phyloP scores from a whole-genome alignment of 106 monocot genomes.

The Acorus gramineus region DNA sequence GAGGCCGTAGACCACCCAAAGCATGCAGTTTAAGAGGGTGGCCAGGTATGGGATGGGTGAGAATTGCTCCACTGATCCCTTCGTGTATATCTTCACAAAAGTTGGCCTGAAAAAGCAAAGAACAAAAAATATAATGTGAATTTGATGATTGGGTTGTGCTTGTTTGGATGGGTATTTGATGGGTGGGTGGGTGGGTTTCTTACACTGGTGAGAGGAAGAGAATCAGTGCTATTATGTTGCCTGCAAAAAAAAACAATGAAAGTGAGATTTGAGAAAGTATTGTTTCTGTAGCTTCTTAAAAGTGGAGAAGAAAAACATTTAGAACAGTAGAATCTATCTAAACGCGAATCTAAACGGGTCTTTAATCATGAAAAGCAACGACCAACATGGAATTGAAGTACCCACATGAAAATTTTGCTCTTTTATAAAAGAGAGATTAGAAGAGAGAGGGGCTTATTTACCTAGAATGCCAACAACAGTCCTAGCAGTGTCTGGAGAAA shows the following conservation, averaged over 20 bases:
- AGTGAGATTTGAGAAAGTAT: neutral
- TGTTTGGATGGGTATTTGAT: too few species aligned
- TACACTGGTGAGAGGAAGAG: slow-evolving; percentile 72
- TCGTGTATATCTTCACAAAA: slow-evolving; percentile 59
- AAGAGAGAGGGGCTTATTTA: neutral
- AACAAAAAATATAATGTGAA: neutral
- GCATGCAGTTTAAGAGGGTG: slow-evolving; percentile 72
- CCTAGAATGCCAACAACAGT: slow-evolving; percentile 60
- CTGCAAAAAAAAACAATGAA: slow-evolving; percentile 17
- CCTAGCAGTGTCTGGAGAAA: slow-evolving; percentile 49
- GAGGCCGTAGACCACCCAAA: slow-evolving; percentile 78
- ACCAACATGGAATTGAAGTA: neutral
- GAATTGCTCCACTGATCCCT: slow-evolving; percentile 69
- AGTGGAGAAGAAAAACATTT: too few species aligned
- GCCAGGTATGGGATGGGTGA: slow-evolving; percentile 67
- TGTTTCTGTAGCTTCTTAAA: too few species aligned
- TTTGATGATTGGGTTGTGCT: neutral
- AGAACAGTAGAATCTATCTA: too few species aligned
- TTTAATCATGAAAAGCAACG: neutral
- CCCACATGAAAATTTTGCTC: neutral
- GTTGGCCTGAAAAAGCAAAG: slow-evolving; percentile 49
- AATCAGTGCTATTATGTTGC: slow-evolving; percentile 49
- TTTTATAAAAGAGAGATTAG: neutral
- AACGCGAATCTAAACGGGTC: too few species aligned
- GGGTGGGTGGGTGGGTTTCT: slow-evolving; percentile 5